Percentiles rank a stretch among this genome's conserved stretches.
phyloP scores from a whole-genome alignment of 2,329 filamentous ascomycete genomes.

The Paecilomyces fulvus region DNA sequence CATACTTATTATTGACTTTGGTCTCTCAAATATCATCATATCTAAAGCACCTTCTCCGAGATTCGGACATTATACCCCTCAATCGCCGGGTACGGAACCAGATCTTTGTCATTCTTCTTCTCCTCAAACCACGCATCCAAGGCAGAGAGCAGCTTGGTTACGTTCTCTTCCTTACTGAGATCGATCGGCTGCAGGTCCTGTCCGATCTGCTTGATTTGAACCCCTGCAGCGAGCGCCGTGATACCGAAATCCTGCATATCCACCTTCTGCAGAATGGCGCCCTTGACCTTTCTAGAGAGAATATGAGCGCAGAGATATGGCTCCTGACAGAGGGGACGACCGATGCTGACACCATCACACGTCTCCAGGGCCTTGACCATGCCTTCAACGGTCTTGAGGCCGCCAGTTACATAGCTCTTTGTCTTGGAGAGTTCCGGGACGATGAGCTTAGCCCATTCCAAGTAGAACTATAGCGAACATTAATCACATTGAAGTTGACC shows the following conservation, averaged over 20 bases:
- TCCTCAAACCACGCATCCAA: background rate
- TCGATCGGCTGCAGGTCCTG: slow-evolving; percentile 48
- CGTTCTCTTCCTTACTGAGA: slow-evolving; percentile 40
- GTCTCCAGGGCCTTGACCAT: slow-evolving; percentile 52
- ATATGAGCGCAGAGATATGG: slow-evolving; percentile 24
- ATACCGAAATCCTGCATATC: slow-evolving; percentile 47
- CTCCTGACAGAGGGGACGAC: slow-evolving; percentile 46
- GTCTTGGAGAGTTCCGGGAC: slow-evolving; percentile 43
- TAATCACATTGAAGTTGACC: background rate
- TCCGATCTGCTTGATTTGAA: slow-evolving; percentile 46
- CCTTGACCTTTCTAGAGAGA: slow-evolving; percentile 30
- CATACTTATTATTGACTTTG: background rate
- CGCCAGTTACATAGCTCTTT: slow-evolving; percentile 52
- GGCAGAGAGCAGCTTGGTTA: slow-evolving; percentile 10
- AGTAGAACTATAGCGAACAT: slow-evolving; percentile 40
- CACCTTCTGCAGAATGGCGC: slow-evolving; percentile 40
- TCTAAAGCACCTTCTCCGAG: background rate
- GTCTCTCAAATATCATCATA: too few relatives aligned
- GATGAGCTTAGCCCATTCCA: slow-evolving; percentile 51
- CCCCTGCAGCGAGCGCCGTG: slow-evolving; percentile 39
- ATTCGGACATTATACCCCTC: background rate
- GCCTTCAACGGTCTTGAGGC: slow-evolving; percentile 45
- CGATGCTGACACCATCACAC: slow-evolving; percentile 55
- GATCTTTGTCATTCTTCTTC: background rate
- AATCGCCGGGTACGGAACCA: background rate